These are phyloP conservation scores for Ascomycota sp. DNA, from an alignment of 2,329 filamentous ascomycete species.

Conservation along the genomic window DNA sequence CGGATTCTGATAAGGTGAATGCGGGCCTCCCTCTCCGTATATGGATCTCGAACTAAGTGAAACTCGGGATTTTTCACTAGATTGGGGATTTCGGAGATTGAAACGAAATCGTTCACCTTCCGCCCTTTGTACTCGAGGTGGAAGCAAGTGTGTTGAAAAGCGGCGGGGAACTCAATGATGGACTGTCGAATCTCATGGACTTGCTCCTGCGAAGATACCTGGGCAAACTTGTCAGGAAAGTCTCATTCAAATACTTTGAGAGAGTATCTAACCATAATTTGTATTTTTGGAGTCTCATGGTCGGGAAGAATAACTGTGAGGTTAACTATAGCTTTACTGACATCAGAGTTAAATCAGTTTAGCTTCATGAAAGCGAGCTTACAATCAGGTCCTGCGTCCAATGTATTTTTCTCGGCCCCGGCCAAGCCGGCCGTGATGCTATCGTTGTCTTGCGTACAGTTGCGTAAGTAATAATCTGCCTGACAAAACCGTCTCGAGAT, in stretches of 20 bases:
- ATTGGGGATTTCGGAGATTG: conserved; percentile 70
- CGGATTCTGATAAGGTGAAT: conserved; percentile 81
- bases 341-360: not conserved
- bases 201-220: conserved; percentile 86
- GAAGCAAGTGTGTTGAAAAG: conserved; percentile 96
- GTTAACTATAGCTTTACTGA: conserved; percentile 25
- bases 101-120: conserved; percentile 85
- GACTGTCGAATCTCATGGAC: conserved; percentile 93
- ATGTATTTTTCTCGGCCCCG: no score
- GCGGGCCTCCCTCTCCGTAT: conserved; percentile 93
- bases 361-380: conserved; percentile 1
- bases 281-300: conserved; percentile 46
- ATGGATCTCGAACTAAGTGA: conserved; percentile 72
- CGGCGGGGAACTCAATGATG: conserved; percentile 76
- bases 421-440: no score
- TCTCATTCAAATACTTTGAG: not conserved
- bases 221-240: conserved; percentile 2
- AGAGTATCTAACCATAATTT: conserved; percentile 48
- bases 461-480: no score
- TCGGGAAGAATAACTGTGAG: conserved; percentile 66
- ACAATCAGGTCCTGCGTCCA: conserved; percentile 15
- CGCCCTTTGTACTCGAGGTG: conserved; percentile 78
- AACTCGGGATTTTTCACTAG: conserved; percentile 59
- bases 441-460: no score
- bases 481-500: no score